phyloP scores from a whole-genome alignment of 208 protist genomes.

The Leishmania braziliensis region DNA sequence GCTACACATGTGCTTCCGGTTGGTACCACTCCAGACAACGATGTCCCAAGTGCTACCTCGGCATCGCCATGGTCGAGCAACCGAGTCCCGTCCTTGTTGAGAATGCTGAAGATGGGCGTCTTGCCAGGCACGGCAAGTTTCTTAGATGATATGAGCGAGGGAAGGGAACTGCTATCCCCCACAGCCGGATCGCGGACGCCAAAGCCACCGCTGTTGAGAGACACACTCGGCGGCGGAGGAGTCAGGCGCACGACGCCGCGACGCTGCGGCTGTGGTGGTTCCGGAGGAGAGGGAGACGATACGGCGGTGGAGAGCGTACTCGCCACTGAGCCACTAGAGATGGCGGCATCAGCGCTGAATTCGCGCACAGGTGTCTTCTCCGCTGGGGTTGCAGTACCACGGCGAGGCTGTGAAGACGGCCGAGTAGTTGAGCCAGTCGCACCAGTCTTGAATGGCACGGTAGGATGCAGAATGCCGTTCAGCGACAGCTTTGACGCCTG shows the following conservation, averaged over 20 bases:
- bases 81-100: constrained; percentile 40
- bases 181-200: neutral
- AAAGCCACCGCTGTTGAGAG: constrained; percentile 2
- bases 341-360: neutral
- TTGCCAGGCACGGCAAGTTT: constrained; percentile 27
- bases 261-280: constrained; percentile 11
- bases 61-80: constrained; percentile 14
- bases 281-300: constrained; percentile 1
- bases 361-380: neutral
- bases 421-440: neutral
- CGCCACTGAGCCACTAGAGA: neutral
- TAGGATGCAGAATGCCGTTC: constrained; percentile 3
- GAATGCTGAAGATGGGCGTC: constrained; percentile 52
- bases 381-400: neutral
- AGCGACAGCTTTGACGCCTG: constrained; percentile 11
- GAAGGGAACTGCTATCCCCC: constrained; percentile 12
- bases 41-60: neutral
- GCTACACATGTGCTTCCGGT: neutral
- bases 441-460: neutral
- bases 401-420: neutral
- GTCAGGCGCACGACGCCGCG: constrained; percentile 27
- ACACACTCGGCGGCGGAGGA: constrained; percentile 6
- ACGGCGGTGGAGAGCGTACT: neutral
- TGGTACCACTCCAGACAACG: neutral
- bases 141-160: constrained; percentile 28